Conservation (phyloP, 345 rosid genomes). For the Orychophragmus violaceus region DNA sequence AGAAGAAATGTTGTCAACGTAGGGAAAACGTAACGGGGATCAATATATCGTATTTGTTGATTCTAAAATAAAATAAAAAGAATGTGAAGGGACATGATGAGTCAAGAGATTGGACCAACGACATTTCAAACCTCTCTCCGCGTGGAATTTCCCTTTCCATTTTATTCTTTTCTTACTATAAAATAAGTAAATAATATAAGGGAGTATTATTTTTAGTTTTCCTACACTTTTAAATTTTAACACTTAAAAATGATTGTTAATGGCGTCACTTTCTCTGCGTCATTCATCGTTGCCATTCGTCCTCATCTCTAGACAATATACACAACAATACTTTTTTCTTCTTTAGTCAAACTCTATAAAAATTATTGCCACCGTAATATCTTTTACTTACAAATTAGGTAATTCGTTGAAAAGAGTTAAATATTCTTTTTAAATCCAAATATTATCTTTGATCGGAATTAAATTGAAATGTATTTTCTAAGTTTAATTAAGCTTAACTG, state of each 20-base stretch:
- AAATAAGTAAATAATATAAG: too few relatives aligned
- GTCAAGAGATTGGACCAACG: constrained; percentile 28
- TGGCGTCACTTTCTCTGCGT: constrained; percentile 2
- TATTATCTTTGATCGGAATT: not conserved
- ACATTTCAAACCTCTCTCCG: constrained; percentile 33
- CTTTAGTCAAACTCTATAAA: not conserved
- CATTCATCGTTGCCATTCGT: not conserved
- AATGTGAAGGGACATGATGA: not conserved
- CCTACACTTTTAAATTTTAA: not conserved
- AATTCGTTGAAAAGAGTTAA: not conserved
- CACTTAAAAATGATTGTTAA: not conserved
- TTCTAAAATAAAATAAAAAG: not conserved
- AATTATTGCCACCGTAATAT: not conserved
- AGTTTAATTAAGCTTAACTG: not conserved
- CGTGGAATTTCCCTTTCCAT: constrained; percentile 2
- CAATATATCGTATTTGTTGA: not conserved
- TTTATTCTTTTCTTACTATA: not conserved
- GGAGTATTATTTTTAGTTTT: not conserved
- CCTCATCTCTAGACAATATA: not conserved
- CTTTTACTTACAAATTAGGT: not conserved
- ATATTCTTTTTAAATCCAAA: not conserved
- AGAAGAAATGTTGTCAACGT: constrained; percentile 3
- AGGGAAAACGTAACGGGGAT: constrained; percentile 3
- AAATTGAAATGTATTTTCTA: not conserved
- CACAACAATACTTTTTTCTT: not conserved